Evolutionary conservation across 2,329 filamentous ascomycete species (phyloP).

Genomic region (Aquanectria penicillioides): DNA sequence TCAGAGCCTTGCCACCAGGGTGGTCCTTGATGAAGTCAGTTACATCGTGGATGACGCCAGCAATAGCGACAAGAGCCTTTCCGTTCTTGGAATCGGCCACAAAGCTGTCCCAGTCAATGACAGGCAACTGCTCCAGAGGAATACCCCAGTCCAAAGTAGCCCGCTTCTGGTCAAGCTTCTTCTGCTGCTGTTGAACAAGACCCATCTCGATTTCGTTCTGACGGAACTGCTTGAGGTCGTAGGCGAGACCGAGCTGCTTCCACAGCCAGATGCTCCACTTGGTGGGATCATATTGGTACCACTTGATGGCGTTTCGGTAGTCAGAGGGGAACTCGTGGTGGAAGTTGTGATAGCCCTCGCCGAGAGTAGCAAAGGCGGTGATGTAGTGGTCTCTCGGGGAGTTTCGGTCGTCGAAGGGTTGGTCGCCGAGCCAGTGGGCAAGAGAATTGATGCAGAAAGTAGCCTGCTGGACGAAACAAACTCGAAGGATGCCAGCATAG

Average conservation of each 20-base stretch:
- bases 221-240: slow-evolving; percentile 90
- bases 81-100: slow-evolving; percentile 80
- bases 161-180: slow-evolving; percentile 91
- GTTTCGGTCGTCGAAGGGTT: slow-evolving; percentile 93
- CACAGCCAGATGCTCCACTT: slow-evolving; percentile 88
- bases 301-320: slow-evolving; percentile 91
- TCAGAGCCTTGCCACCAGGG: slow-evolving; percentile 88
- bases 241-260: slow-evolving; percentile 86
- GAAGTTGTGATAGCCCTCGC: slow-evolving; percentile 95
- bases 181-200: slow-evolving; percentile 86
- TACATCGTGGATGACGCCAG: slow-evolving; percentile 88
- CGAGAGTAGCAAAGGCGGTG: slow-evolving; percentile 85
- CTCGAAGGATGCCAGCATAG: slow-evolving; percentile 85
- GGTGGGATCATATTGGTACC: slow-evolving; percentile 91
- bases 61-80: slow-evolving; percentile 79
- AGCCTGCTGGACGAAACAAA: slow-evolving; percentile 91
- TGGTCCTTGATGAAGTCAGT: slow-evolving; percentile 87
- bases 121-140: slow-evolving; percentile 84
- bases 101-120: slow-evolving; percentile 88
- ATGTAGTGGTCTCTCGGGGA: slow-evolving; percentile 88
- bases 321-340: slow-evolving; percentile 94
- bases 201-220: slow-evolving; percentile 94
- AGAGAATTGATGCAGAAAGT: slow-evolving; percentile 94
- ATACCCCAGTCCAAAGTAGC: slow-evolving; percentile 85
- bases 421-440: slow-evolving; percentile 90